Conservation (phyloP, 2,329 filamentous ascomycete species). For the Botrytis paeoniae region DNA sequence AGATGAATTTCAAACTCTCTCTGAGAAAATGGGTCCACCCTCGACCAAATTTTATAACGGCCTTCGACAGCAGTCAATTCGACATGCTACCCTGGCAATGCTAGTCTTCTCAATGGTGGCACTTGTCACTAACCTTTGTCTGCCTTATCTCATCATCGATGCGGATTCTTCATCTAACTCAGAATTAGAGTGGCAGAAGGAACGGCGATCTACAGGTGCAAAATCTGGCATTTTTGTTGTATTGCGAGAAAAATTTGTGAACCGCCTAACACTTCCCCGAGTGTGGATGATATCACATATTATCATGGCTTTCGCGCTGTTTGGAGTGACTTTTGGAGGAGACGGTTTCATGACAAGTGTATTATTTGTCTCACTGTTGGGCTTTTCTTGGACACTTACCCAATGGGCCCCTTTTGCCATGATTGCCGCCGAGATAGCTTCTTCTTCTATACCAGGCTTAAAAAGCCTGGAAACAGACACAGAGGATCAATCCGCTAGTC, state of each 20-base stretch:
- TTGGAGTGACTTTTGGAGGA: neutral
- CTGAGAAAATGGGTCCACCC: neutral
- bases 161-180: neutral
- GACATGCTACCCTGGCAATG: neutral
- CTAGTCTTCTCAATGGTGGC: neutral
- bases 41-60: neutral
- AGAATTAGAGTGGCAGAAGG: neutral
- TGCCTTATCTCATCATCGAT: neutral
- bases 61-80: neutral
- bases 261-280: neutral
- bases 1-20: neutral
- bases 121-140: neutral
- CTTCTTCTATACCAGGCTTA: neutral
- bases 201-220: neutral
- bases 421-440: neutral
- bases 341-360: slow-evolving; percentile 4
- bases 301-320: neutral
- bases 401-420: neutral
- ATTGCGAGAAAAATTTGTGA: neutral
- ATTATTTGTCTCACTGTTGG: neutral
- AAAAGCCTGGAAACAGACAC: neutral
- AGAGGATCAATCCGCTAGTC: neutral
- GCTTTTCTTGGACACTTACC: neutral
- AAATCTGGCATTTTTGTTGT: neutral
- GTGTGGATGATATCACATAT: slow-evolving; percentile 1